These are phyloP conservation scores for Leptomonas pyrrhocoris DNA, from an alignment of 208 protist species.

Conservation along the genomic window DNA sequence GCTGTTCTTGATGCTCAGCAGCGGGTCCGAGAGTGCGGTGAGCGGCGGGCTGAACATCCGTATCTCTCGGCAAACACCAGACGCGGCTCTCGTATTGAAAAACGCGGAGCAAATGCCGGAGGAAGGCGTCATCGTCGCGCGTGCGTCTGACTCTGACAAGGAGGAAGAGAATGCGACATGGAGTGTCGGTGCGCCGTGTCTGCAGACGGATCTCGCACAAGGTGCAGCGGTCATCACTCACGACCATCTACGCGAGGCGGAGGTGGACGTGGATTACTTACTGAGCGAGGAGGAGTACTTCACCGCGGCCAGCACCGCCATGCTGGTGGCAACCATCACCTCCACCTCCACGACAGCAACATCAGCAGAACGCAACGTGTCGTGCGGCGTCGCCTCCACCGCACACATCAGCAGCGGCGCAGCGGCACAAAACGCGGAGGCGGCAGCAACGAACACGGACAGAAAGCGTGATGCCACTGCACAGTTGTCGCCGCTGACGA, in stretches of 20 bases:
- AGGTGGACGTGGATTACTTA: conserved; percentile 12
- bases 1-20: conserved; percentile 29
- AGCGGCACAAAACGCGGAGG: neutral
- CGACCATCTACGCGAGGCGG: neutral
- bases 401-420: neutral
- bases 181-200: neutral
- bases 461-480: neutral
- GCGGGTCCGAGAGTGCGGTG: conserved; percentile 9
- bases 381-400: neutral
- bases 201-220: neutral
- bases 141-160: neutral
- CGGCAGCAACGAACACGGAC: neutral
- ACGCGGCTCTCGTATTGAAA: neutral
- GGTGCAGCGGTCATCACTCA: neutral
- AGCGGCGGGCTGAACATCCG: conserved; percentile 11
- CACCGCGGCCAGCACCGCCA: conserved; percentile 24
- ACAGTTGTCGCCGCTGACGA: neutral
- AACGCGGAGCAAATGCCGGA: neutral
- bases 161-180: neutral
- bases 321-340: conserved; percentile 1
- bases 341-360: neutral
- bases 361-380: neutral
- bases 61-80: neutral
- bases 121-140: neutral
- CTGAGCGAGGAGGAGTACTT: conserved; percentile 33